Conservation (phyloP, 1,284 basidiomycete genomes). For the Paramarasmius palmivorus region DNA sequence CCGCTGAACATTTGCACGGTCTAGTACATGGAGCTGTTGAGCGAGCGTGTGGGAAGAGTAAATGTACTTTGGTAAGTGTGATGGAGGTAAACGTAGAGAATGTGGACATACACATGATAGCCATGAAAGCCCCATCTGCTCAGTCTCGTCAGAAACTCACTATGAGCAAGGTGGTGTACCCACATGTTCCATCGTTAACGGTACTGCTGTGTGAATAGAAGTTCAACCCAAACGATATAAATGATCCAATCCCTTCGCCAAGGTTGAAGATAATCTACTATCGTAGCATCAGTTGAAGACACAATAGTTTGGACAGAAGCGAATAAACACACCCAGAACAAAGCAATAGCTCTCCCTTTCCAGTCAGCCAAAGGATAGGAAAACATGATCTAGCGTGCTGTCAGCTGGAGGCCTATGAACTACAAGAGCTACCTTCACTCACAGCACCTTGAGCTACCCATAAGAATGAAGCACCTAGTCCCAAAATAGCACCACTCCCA, state of each 20-base stretch:
- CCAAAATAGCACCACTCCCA: constrained; percentile 26
- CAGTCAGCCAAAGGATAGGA: constrained; percentile 28
- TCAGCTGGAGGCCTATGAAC: too few species aligned
- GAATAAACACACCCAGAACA: constrained; percentile 26
- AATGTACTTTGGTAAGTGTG: constrained; percentile 21
- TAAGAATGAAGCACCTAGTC: too few species aligned
- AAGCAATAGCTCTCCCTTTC: constrained; percentile 25
- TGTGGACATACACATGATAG: too few species aligned
- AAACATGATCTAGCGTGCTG: constrained; percentile 29
- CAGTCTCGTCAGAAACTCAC: not conserved
- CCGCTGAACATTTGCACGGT: constrained; percentile 30
- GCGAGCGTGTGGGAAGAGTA: constrained; percentile 26
- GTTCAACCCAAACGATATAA: too few species aligned
- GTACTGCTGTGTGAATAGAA: constrained; percentile 25
- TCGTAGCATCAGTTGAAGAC: too few species aligned
- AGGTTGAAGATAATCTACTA: too few species aligned
- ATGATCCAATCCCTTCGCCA: too few species aligned
- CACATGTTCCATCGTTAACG: constrained; percentile 28
- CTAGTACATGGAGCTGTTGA: constrained; percentile 30
- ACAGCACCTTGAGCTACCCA: too few species aligned
- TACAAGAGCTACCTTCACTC: too few species aligned
- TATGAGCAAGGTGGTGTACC: not conserved
- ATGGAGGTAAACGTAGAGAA: too few species aligned
- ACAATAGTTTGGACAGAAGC: too few species aligned
- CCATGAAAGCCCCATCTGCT: too few species aligned